Base-by-base conservation (phyloP, 108 stramenopile species). In the Skeletonema potamos region DNA sequence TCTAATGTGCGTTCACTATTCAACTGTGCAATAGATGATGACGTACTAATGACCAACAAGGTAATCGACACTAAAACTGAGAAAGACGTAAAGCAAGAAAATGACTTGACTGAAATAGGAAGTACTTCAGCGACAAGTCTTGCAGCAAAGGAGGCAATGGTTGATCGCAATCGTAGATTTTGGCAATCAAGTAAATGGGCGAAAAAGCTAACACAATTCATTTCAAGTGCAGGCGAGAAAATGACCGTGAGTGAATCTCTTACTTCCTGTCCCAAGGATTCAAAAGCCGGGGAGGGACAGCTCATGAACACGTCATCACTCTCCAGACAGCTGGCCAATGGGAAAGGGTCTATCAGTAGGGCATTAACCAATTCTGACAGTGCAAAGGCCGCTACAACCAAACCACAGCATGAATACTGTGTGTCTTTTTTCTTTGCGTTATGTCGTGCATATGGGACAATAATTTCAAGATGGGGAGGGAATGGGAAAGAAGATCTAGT, bases 401-500 rank as follows among this genome's bases (percentile, higher is more conserved):
- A 77, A 32, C 54, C 43, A 6, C 64, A 74, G 37, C 77, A 74
- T 78, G 76, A 77, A 68, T 79, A 78, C 66, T 68, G 55, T 29
- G 32, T 74, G 2, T 37, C 63, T 34, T 78, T 74, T 48, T 56
- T 79, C 29, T 33, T 79, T 13, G 46, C 81, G 48, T 33, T 82
- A 34, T 79, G 77, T 54, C 66, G 83, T 55, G 56, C 84, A 3
- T 90, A 87, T 67, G 86, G 84, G 24, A 88, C 89, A n/a, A 81
- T 95, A 9, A 58, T 95, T 34, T 87, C 91, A 9, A 81, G 91
- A 64, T 95, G 94, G 94, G 94, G 94, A 26, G 94, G 94, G 22
- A 64, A 77, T 22, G 93, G 90, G 27, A 76, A 81, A 61, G 84
- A 84, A 64, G 85, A 86, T 66, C 74, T 85, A 29, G 74, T 92